These are phyloP conservation scores for Paratrypanosoma confusum DNA, from an alignment of 208 protist genomes.

Conservation along the genomic window DNA sequence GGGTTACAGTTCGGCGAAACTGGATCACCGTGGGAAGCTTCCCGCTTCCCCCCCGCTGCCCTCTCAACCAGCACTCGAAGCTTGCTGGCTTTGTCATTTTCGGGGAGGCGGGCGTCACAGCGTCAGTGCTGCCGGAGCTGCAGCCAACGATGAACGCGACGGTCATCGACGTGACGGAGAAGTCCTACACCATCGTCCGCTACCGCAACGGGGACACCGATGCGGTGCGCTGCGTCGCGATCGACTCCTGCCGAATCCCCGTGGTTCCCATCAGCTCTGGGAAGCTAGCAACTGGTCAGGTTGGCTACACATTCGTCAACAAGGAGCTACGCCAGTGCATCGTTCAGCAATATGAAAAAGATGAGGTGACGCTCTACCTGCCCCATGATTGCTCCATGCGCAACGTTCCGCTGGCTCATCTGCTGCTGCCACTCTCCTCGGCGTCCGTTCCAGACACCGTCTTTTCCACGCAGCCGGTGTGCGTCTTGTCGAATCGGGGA, in stretches of 20 bases:
- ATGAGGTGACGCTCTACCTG: slow-evolving; percentile 24
- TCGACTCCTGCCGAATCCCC: slow-evolving; percentile 70
- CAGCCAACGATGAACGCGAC: slow-evolving; percentile 15
- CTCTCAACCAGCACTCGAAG: slow-evolving; percentile 1
- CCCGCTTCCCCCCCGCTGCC: slow-evolving; percentile 8
- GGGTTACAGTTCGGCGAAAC: slow-evolving; percentile 48
- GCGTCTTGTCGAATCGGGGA: too few species aligned
- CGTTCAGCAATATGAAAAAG: slow-evolving; percentile 23
- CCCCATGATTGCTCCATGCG: slow-evolving; percentile 16
- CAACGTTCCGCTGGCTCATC: slow-evolving; percentile 22
- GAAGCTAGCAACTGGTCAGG: slow-evolving; percentile 3
- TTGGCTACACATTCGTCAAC: slow-evolving; percentile 65
- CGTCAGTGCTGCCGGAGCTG: slow-evolving; percentile 54
- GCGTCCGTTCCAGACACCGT: too few species aligned
- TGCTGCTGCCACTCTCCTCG: too few species aligned
- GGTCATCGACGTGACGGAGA: slow-evolving; percentile 43
- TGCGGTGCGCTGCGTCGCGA: slow-evolving; percentile 29
- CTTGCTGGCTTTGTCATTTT: slow-evolving; percentile 71
- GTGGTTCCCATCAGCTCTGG: too few species aligned
- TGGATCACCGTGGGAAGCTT: slow-evolving; percentile 62
- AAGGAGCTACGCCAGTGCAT: slow-evolving; percentile 50
- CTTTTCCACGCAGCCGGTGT: too few species aligned
- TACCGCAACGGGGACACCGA: slow-evolving; percentile 14
- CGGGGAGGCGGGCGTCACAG: slow-evolving; percentile 39
- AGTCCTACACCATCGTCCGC: slow-evolving; percentile 31